A percentile compares a stretch with the other conserved stretches of the same genome.
These are phyloP conservation scores for Streptanthus diversifolius DNA, from an alignment of 345 rosid genomes.

Conservation along the genomic window DNA sequence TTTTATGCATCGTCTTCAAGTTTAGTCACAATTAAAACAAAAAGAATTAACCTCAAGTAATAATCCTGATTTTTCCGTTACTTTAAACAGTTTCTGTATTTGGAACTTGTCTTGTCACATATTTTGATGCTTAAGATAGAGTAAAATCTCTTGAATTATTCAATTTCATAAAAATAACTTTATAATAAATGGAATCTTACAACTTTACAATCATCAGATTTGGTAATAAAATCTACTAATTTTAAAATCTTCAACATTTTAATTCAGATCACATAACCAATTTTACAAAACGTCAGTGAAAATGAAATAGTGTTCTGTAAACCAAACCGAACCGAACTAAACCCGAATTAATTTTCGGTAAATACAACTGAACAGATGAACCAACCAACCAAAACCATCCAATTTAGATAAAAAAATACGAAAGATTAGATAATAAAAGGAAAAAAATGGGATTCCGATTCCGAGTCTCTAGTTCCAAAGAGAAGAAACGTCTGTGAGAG, in stretches of 20 bases:
- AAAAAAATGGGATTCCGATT: slow-evolving; percentile 28
- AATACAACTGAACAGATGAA: neutral
- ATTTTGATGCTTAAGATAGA: too few relatives aligned
- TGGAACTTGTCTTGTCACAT: neutral
- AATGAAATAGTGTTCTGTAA: neutral
- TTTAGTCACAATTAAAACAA: neutral
- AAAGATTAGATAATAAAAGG: neutral
- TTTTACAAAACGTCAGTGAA: too few relatives aligned
- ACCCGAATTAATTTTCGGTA: neutral
- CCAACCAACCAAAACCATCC: neutral
- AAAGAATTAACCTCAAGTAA: neutral
- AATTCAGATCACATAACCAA: neutral
- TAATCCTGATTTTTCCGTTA: neutral
- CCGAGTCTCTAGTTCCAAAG: slow-evolving; percentile 36
- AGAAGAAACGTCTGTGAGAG: slow-evolving; percentile 20
- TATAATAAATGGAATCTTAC: neutral
- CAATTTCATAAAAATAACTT: neutral
- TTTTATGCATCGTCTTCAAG: neutral
- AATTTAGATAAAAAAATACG: too few relatives aligned
- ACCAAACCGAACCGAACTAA: neutral
- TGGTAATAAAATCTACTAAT: too few relatives aligned
- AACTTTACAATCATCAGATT: neutral
- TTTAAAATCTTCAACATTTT: too few relatives aligned
- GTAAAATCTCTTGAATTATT: neutral
- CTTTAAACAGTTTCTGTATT: neutral